Conservation (phyloP, 306 rosid genomes). For the Cucurbita argyrosperma region DNA sequence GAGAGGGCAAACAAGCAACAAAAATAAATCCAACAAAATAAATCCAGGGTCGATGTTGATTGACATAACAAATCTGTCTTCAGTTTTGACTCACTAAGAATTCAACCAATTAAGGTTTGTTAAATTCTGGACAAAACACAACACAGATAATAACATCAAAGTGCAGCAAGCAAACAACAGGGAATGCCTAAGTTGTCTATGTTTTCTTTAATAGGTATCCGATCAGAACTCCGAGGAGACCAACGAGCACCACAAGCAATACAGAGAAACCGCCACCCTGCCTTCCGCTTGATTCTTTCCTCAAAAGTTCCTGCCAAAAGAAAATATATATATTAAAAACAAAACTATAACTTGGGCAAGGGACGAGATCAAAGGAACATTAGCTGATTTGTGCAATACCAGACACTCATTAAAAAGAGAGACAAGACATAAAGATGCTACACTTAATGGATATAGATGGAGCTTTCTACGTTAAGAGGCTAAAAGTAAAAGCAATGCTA, state of each 20-base stretch:
- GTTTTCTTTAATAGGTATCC: constrained; percentile 22
- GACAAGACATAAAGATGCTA: not conserved
- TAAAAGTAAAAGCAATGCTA: not conserved
- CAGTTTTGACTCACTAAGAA: not conserved
- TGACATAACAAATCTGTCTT: not conserved
- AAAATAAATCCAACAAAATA: not conserved
- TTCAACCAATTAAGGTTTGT: not conserved
- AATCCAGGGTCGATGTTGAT: not conserved
- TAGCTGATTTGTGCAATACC: not conserved
- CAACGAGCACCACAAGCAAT: constrained; percentile 19
- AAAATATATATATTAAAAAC: not conserved
- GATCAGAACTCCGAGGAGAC: constrained; percentile 23
- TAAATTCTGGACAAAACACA: not conserved
- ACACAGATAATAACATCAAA: constrained; percentile 2
- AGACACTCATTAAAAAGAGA: not conserved
- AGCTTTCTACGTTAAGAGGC: not conserved
- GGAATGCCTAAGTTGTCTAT: constrained; percentile 1
- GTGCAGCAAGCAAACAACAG: not conserved
- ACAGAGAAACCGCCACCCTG: constrained; percentile 19
- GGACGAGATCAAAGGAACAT: not conserved
- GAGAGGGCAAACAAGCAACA: not conserved
- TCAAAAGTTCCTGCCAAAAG: constrained; percentile 19
- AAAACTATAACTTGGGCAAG: not conserved
- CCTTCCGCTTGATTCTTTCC: constrained; percentile 14
- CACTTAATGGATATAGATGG: not conserved